These are phyloP conservation scores for Vitis rupestris DNA, from an alignment of 164 flowering plant species.

Conservation along the genomic window DNA sequence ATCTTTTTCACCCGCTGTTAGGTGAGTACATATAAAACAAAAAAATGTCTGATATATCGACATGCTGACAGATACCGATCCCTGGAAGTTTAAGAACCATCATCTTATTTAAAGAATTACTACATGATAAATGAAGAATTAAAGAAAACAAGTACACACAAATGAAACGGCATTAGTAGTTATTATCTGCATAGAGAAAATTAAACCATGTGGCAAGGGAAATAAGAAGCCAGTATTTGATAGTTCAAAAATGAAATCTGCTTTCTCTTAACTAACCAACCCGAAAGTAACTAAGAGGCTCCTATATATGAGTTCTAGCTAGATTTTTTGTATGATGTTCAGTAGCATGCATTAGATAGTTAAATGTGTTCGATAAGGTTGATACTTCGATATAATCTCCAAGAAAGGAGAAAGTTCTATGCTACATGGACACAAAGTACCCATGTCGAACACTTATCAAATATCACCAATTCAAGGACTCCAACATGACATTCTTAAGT, in stretches of 20 bases:
- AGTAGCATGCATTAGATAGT: neutral
- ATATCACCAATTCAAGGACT: neutral
- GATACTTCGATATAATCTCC: neutral
- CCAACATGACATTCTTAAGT: neutral
- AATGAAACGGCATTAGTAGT: neutral
- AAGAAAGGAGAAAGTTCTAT: neutral
- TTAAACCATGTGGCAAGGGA: neutral
- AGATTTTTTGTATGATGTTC: neutral
- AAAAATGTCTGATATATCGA: slow-evolving; percentile 90
- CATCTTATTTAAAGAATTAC: slow-evolving; percentile 3
- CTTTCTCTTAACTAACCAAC: neutral
- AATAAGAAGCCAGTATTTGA: neutral
- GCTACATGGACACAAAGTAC: neutral
- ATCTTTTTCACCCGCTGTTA: slow-evolving; percentile 88
- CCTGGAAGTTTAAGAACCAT: slow-evolving; percentile 49
- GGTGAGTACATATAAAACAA: slow-evolving; percentile 92
- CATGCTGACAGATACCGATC: slow-evolving; percentile 95
- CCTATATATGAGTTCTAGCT: neutral
- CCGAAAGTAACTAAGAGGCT: neutral
- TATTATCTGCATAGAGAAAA: neutral
- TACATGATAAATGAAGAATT: neutral
- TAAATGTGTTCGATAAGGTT: neutral
- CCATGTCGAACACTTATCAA: neutral
- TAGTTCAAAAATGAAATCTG: neutral
- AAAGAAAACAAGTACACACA: too few relatives aligned